Evolutionary conservation across 2,329 filamentous ascomycete species (phyloP).

Genomic region (Mycocentrospora acerina): DNA sequence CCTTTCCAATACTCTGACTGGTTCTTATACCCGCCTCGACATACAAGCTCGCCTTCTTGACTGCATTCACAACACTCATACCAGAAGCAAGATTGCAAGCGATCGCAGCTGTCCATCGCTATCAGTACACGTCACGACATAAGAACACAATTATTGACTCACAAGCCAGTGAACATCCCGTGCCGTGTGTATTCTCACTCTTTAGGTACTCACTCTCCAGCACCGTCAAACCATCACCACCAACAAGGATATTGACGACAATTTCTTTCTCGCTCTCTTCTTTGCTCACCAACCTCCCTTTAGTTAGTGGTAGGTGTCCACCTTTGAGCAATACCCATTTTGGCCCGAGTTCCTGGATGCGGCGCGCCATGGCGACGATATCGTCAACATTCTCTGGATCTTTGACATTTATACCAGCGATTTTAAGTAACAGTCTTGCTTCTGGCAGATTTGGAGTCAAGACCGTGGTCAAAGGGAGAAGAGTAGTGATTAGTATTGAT

Average conservation of each 20-base stretch:
- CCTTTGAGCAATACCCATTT: slow-evolving; percentile 86
- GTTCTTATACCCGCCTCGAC: slow-evolving; percentile 70
- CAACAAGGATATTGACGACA: slow-evolving; percentile 77
- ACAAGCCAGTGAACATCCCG: slow-evolving; percentile 91
- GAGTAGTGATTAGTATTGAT: slow-evolving; percentile 56
- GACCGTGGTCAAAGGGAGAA: slow-evolving; percentile 68
- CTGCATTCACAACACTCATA: slow-evolving; percentile 58
- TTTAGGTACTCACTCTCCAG: slow-evolving; percentile 71
- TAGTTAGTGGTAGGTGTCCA: slow-evolving; percentile 79
- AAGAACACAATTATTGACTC: slow-evolving; percentile 37
- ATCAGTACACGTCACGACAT: background rate
- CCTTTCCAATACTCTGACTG: slow-evolving; percentile 63
- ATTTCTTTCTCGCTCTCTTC: slow-evolving; percentile 61
- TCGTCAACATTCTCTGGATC: slow-evolving; percentile 63
- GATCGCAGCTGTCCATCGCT: slow-evolving; percentile 61
- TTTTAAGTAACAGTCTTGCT: slow-evolving; percentile 64
- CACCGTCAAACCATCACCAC: slow-evolving; percentile 58
- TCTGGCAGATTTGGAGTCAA: slow-evolving; percentile 80
- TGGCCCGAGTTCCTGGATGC: slow-evolving; percentile 68
- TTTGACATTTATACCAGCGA: slow-evolving; percentile 48
- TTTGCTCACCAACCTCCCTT: slow-evolving; percentile 60
- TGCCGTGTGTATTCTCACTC: slow-evolving; percentile 87
- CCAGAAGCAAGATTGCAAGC: slow-evolving; percentile 70
- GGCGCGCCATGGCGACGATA: slow-evolving; percentile 67
- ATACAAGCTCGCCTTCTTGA: slow-evolving; percentile 69